Conservation (phyloP, 441 rosid genomes). For the Mallotus repandus region DNA sequence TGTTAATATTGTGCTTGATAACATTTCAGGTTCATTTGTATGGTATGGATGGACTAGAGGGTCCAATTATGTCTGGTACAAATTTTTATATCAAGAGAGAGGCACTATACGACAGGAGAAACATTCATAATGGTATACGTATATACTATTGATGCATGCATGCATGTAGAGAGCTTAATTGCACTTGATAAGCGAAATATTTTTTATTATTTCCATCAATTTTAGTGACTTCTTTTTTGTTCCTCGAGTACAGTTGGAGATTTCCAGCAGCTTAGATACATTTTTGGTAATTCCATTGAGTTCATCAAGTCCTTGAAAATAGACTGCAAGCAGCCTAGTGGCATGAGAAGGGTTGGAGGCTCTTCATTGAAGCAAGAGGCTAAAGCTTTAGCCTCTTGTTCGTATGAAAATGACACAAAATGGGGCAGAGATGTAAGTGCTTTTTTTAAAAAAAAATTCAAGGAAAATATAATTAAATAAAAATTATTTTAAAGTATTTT, state of each 20-base stretch:
- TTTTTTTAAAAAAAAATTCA: neutral
- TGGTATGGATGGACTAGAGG: slow-evolving; percentile 44
- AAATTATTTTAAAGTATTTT: too few species aligned
- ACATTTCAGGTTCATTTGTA: slow-evolving; percentile 21
- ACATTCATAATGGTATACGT: neutral
- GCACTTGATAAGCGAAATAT: too few species aligned
- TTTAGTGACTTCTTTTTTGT: neutral
- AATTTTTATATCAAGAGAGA: slow-evolving; percentile 41
- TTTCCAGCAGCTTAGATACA: slow-evolving; percentile 18
- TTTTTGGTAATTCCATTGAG: slow-evolving; percentile 32
- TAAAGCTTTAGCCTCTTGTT: slow-evolving; percentile 20
- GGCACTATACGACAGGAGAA: slow-evolving; percentile 21
- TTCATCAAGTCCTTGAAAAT: slow-evolving; percentile 24
- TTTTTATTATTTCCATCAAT: neutral
- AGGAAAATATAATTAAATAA: too few species aligned
- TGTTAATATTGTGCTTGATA: neutral
- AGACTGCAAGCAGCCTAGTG: neutral
- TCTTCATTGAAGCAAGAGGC: slow-evolving; percentile 7
- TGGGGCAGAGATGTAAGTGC: slow-evolving; percentile 46
- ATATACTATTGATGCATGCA: too few species aligned
- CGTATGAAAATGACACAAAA: slow-evolving; percentile 34
- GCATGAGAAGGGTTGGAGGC: neutral
- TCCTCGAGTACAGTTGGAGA: slow-evolving; percentile 13
- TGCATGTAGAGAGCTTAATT: too few species aligned
- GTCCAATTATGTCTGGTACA: slow-evolving; percentile 40